phyloP scores from a whole-genome alignment of 108 stramenopile genomes.

The Nitzschia sp. region DNA sequence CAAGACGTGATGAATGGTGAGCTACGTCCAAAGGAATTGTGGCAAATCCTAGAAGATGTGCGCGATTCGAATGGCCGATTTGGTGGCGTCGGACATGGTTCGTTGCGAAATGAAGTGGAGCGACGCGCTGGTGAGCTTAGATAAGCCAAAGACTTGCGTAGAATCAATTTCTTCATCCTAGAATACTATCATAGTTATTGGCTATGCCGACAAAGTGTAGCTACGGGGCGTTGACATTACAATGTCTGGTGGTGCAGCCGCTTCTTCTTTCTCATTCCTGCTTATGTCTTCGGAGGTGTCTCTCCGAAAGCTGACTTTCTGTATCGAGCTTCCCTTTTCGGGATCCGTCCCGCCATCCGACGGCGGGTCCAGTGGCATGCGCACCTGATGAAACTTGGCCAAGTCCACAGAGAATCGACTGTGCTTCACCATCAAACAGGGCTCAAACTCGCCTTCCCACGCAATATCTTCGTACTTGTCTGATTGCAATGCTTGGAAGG shows the following conservation, averaged over 20 bases:
- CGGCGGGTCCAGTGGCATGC: slow-evolving; percentile 1
- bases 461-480: slow-evolving; percentile 81
- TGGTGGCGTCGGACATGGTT: slow-evolving; percentile 52
- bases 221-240: no score
- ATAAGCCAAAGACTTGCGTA: no score
- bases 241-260: no score
- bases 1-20: slow-evolving; percentile 36
- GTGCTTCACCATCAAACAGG: slow-evolving; percentile 33
- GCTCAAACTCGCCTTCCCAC: slow-evolving; percentile 65
- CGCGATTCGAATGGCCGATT: slow-evolving; percentile 61
- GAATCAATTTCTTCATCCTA: no score
- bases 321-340: no score
- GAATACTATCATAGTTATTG: no score
- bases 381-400: slow-evolving; percentile 46
- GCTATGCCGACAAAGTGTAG: no score
- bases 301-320: no score
- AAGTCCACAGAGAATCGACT: slow-evolving; percentile 41
- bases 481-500: slow-evolving; percentile 79
- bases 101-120: slow-evolving; percentile 46
- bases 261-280: no score
- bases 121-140: slow-evolving; percentile 52
- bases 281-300: no score
- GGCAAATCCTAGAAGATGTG: slow-evolving; percentile 44
- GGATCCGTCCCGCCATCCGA: background rate
- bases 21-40: slow-evolving; percentile 30